Evolutionary conservation across 345 rosid species (phyloP).

Genomic region (Acer yangbiense): DNA sequence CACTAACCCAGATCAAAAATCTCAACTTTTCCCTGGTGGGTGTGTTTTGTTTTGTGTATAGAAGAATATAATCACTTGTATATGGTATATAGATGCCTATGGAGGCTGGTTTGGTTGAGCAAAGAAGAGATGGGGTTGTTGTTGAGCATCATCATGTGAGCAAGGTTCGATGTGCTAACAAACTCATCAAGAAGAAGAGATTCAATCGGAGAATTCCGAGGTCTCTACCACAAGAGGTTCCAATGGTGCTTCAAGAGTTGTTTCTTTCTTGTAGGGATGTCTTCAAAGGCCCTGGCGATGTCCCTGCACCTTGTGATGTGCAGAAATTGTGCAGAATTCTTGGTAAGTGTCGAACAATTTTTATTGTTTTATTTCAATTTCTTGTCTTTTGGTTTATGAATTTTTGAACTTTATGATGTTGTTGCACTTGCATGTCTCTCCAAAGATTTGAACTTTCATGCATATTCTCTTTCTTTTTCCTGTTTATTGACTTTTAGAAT

Average conservation of each 20-base stretch:
- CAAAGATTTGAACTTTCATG: background rate
- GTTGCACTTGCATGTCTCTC: conserved; percentile 3
- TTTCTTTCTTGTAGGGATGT: conserved; percentile 46
- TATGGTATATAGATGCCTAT: conserved; percentile 19
- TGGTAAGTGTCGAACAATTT: conserved; percentile 36
- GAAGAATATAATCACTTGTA: too few species aligned
- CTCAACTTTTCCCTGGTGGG: background rate
- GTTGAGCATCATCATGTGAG: conserved; percentile 14
- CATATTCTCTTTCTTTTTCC: background rate
- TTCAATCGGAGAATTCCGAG: conserved; percentile 13
- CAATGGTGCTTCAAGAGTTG: conserved; percentile 47
- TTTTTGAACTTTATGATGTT: background rate
- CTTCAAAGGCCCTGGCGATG: conserved; percentile 58
- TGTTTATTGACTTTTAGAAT: background rate
- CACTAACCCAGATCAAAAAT: background rate
- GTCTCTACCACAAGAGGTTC: background rate
- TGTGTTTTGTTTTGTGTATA: background rate
- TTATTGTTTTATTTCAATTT: background rate
- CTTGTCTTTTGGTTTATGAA: background rate
- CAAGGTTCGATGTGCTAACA: conserved; percentile 40
- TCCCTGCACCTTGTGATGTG: conserved; percentile 52
- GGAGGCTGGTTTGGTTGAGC: conserved; percentile 38
- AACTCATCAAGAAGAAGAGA: conserved; percentile 35
- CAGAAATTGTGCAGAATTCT: conserved; percentile 41
- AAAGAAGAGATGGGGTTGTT: conserved; percentile 25